Evolutionary conservation across 805 yeast species (phyloP).

Genomic region (Cyberlindnera xylosilytica): DNA sequence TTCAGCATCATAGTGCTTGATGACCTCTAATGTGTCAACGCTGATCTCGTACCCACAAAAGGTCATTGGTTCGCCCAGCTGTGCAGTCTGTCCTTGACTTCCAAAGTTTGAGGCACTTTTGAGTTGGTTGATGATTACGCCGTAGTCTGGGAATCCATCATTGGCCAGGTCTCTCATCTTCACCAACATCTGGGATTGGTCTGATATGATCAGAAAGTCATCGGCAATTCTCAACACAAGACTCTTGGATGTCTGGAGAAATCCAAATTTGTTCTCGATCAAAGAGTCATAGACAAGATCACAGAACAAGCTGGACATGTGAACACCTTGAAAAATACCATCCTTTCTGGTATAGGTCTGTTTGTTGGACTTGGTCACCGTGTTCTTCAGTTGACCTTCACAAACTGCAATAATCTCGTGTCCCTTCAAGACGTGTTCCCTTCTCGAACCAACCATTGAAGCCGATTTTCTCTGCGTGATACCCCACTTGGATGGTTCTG

Average conservation of each 20-base stretch:
- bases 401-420: constrained; percentile 45
- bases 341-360: constrained; percentile 43
- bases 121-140: constrained; percentile 31
- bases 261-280: constrained; percentile 34
- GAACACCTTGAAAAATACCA: constrained; percentile 87
- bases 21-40: constrained; percentile 31
- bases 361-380: constrained; percentile 40
- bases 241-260: constrained; percentile 26
- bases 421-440: constrained; percentile 32
- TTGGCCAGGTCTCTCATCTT: constrained; percentile 29
- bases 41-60: constrained; percentile 44
- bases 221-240: constrained; percentile 70
- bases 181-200: constrained; percentile 32
- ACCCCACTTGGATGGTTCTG: neutral
- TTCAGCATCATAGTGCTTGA: constrained; percentile 30
- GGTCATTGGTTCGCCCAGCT: constrained; percentile 16
- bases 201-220: constrained; percentile 75
- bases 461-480: neutral
- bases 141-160: constrained; percentile 36
- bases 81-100: constrained; percentile 1
- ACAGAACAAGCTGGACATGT: constrained; percentile 70
- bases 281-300: constrained; percentile 68
- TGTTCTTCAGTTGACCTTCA: constrained; percentile 48
- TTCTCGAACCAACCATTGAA: neutral
- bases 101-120: constrained; percentile 36